Percentiles rank a stretch among this genome's conserved stretches.
These are phyloP conservation scores for Penicillium sp. DNA, from an alignment of 2,329 filamentous ascomycete genomes.

Conservation along the genomic window DNA sequence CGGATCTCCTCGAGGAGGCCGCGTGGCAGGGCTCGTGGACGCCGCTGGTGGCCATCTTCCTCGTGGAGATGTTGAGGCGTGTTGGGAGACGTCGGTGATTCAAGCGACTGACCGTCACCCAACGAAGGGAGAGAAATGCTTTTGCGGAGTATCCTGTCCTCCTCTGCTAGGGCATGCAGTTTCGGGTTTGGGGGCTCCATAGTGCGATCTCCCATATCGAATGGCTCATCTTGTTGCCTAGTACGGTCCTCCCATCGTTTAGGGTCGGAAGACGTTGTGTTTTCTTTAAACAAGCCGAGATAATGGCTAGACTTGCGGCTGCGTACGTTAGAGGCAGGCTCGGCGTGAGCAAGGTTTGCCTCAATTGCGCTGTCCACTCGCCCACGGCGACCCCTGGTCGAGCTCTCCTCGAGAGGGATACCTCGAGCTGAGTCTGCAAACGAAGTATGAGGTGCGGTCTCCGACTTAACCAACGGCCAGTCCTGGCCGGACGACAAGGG, in stretches of 20 bases:
- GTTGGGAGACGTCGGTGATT: conserved; percentile 11
- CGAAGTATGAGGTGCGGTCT: conserved; percentile 21
- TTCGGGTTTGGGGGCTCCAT: conserved; percentile 16
- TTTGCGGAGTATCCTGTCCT: conserved; percentile 23
- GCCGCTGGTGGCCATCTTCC: conserved; percentile 24
- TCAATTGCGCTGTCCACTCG: conserved; percentile 60
- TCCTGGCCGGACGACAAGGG: conserved; percentile 20
- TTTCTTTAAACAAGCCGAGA: conserved; percentile 61
- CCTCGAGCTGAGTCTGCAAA: conserved; percentile 22
- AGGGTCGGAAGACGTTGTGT: conserved; percentile 52
- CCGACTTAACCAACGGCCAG: conserved; percentile 16
- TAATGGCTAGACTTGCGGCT: conserved; percentile 64
- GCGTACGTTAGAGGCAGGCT: conserved; percentile 52
- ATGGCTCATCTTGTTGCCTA: conserved; percentile 32
- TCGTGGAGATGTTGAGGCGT: conserved; percentile 6
- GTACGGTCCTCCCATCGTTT: conserved; percentile 47
- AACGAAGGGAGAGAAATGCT: conserved; percentile 29
- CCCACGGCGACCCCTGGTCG: conserved; percentile 42
- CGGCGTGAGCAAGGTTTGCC: conserved; percentile 57
- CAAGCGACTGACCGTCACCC: conserved; percentile 22
- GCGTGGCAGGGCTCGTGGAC: conserved; percentile 42
- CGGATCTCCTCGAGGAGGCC: conserved; percentile 55
- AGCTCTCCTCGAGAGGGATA: conserved; percentile 33
- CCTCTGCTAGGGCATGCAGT: conserved; percentile 8
- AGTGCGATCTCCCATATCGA: conserved; percentile 15